phyloP scores from a whole-genome alignment of 805 yeast genomes.

The Pichia rugopelliculosa region DNA sequence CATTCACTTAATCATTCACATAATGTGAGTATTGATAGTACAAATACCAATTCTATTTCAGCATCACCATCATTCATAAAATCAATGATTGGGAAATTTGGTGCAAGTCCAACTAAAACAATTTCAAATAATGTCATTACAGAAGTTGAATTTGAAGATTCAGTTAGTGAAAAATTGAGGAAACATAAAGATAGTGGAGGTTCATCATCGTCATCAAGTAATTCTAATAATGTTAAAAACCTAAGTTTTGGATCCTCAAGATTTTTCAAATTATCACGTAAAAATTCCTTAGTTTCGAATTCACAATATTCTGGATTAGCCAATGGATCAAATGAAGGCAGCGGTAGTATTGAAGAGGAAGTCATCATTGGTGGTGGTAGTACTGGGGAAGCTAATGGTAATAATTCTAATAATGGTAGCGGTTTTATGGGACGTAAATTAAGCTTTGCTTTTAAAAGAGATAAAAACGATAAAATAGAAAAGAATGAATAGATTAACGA shows the following conservation, averaged over 20 bases:
- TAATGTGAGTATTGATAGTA: not conserved
- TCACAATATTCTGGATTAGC: slow-evolving; percentile 3
- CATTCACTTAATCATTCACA: not conserved
- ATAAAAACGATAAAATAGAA: not conserved
- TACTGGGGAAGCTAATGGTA: not conserved
- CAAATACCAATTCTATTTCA: slow-evolving; percentile 9
- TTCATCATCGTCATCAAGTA: too few species aligned
- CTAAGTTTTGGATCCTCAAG: slow-evolving; percentile 20
- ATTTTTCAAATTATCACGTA: slow-evolving; percentile 22
- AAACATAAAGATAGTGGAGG: not conserved
- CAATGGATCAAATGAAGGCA: not conserved
- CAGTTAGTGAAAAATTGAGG: not conserved
- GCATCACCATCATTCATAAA: slow-evolving; percentile 34
- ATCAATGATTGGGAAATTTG: slow-evolving; percentile 31
- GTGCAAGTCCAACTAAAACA: slow-evolving; percentile 28
- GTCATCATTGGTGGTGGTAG: slow-evolving; percentile 12
- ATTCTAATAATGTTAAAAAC: slow-evolving; percentile 2
- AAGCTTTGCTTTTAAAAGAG: slow-evolving; percentile 22
- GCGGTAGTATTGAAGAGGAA: slow-evolving; percentile 9
- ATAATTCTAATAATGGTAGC: not conserved
- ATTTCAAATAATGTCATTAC: slow-evolving; percentile 1
- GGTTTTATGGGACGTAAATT: slow-evolving; percentile 21
- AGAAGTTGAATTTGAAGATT: not conserved
- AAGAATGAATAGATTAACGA: not conserved
- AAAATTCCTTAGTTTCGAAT: slow-evolving; percentile 5